Conservation (phyloP, 2,329 filamentous ascomycete species). For the Hypoxylon rubiginosum region DNA sequence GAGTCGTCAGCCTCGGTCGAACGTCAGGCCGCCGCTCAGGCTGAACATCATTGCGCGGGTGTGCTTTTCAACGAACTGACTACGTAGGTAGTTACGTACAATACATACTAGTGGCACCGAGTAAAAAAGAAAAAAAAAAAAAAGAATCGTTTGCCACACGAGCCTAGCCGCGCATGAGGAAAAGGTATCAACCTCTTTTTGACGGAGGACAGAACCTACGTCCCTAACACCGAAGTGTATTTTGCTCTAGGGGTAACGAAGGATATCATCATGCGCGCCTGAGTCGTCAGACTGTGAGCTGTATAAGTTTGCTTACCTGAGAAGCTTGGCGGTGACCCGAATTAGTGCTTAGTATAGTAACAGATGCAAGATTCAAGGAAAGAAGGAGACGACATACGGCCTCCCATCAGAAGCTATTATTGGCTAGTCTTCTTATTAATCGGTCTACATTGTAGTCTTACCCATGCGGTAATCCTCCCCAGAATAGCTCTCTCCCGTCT, state of each 20-base stretch:
- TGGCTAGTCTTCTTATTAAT: conserved; percentile 12
- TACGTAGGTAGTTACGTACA: neutral
- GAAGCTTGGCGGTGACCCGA: conserved; percentile 20
- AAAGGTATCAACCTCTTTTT: conserved; percentile 2
- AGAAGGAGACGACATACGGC: conserved; percentile 1
- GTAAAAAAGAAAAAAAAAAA: neutral
- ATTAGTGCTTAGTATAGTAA: conserved; percentile 11
- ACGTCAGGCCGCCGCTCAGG: conserved; percentile 7
- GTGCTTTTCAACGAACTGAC: neutral
- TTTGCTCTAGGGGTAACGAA: neutral
- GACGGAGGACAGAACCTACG: neutral
- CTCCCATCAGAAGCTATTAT: conserved; percentile 8
- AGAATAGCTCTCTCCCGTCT: conserved; percentile 13
- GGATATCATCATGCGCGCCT: neutral
- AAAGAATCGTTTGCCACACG: neutral
- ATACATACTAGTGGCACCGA: conserved; percentile 7
- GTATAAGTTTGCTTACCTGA: conserved; percentile 24
- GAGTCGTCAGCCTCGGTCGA: conserved; percentile 11
- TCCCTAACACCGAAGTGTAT: conserved; percentile 5
- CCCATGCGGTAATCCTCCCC: conserved; percentile 6
- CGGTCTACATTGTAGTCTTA: conserved; percentile 9
- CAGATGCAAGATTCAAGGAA: conserved; percentile 13
- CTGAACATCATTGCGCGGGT: neutral
- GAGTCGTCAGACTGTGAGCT: neutral
- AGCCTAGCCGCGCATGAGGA: conserved; percentile 24